Percentiles rank a stretch among this genome's conserved stretches.
Evolutionary conservation across 805 yeast genomes (phyloP).

Genomic region (Wickerhamiella nectarea): DNA sequence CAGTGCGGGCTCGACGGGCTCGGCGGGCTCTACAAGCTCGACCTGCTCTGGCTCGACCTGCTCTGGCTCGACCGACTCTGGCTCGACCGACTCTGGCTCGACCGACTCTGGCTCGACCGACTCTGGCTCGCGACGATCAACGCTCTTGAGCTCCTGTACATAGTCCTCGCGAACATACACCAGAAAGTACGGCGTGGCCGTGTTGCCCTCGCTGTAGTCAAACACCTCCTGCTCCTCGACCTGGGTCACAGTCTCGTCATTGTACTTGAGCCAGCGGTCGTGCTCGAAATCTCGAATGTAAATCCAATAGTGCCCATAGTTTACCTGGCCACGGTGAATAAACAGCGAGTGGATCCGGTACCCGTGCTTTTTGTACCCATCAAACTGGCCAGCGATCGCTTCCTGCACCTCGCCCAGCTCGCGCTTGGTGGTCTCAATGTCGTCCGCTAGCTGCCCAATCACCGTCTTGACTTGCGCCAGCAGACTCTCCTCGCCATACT

Average conservation of each 20-base stretch:
- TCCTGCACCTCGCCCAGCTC: conserved; percentile 34
- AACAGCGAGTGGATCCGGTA: conserved; percentile 83
- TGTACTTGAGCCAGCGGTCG: conserved; percentile 70
- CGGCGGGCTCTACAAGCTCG: not conserved
- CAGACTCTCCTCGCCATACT: conserved; percentile 14
- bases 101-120: not conserved
- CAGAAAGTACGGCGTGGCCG: conserved; percentile 88
- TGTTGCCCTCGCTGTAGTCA: conserved; percentile 36
- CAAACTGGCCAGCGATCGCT: conserved; percentile 47
- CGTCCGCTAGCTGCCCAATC: conserved; percentile 33
- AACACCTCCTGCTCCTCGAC: conserved; percentile 42
- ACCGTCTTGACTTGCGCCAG: conserved; percentile 27
- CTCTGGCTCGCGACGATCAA: not conserved
- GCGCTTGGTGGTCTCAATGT: conserved; percentile 33
- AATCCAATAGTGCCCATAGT: conserved; percentile 95
- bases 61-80: not conserved
- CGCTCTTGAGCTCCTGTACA: conserved; percentile 22
- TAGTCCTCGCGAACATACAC: conserved; percentile 63
- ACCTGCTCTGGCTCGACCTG: too few relatives aligned
- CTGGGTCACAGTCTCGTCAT: conserved; percentile 87
- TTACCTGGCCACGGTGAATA: conserved; percentile 90
- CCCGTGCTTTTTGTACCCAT: conserved; percentile 46
- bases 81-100: not conserved
- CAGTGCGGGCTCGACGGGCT: not conserved
- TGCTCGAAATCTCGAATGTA: conserved; percentile 67